These are phyloP conservation scores for Phaeosphaeriaceae sp. DNA, from an alignment of 2,329 filamentous ascomycete species.

Conservation along the genomic window DNA sequence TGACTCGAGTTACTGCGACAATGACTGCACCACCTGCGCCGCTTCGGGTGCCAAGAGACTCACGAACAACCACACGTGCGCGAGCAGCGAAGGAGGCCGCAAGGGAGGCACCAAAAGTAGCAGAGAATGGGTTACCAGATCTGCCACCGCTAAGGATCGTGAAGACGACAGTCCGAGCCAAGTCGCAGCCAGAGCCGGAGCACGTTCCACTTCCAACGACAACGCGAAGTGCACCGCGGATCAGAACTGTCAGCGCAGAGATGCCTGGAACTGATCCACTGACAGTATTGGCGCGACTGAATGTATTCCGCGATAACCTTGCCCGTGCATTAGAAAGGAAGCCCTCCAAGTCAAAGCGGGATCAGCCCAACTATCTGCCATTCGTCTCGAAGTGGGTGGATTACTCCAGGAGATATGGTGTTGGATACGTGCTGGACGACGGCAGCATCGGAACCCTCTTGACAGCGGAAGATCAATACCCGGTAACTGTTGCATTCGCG, in stretches of 20 bases:
- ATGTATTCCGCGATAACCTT: conserved; percentile 56
- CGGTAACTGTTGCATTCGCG: conserved; percentile 76
- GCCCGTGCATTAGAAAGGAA: conserved; percentile 52
- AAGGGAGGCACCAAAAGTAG: conserved; percentile 27
- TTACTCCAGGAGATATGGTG: conserved; percentile 85
- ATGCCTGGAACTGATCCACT: conserved; percentile 53
- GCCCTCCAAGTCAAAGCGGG: conserved; percentile 47
- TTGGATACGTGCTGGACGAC: conserved; percentile 84
- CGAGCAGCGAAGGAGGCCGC: conserved; percentile 32
- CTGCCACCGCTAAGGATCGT: conserved; percentile 32
- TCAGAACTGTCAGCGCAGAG: conserved; percentile 36
- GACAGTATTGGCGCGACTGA: conserved; percentile 54
- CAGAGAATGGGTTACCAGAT: conserved; percentile 33
- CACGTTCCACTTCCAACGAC: conserved; percentile 24
- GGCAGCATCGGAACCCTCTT: conserved; percentile 76
- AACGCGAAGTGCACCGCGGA: conserved; percentile 26
- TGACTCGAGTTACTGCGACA: conserved; percentile 38
- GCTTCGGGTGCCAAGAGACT: conserved; percentile 37
- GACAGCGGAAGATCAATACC: conserved; percentile 57
- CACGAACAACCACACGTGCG: conserved; percentile 35
- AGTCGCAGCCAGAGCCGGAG: conserved; percentile 26
- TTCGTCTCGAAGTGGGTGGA: conserved; percentile 83
- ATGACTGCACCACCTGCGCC: conserved; percentile 39
- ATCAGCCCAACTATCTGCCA: conserved; percentile 61
- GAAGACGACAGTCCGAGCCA: conserved; percentile 26